Base-by-base conservation (phyloP, 352 stramenopile species). In the Sclerospora graminicola region DNA sequence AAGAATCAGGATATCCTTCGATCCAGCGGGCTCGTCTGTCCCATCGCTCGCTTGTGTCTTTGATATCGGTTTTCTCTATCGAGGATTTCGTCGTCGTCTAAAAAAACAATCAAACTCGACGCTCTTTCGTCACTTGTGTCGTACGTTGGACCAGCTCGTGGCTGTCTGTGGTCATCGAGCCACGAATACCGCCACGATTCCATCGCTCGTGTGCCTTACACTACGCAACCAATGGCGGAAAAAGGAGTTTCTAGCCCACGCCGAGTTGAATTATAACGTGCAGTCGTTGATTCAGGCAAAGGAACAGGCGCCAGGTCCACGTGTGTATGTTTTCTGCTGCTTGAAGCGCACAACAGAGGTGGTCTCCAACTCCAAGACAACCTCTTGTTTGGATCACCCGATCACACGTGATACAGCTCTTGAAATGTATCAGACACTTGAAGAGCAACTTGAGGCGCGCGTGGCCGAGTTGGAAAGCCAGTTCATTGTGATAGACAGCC, bases 171-270 rank as follows among this genome's bases (percentile, higher is more conserved):
- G 19, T 1, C 39, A 9, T 31, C 15, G 1, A 27, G 11, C 20
- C 15, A 24, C 9, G 27, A 42, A 9, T n/a, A n/a, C n/a, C 28
- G 48, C 2, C 14, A 16, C 20, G 14, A 48, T 7, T 36, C 18
- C 44, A 9, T 53, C 34, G 15, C 23, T 84, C 6, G 43, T 82
- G 30, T 80, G 54, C 15, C 18, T 86, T 2, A 75, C 70, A 2
- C 63, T 64, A 14, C 57, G 70, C 16, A 86, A 82, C 41, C 69
- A 78, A 27, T 86, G 74, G 74, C 66, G 70, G 27, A 79, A 78
- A 33, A 60, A 68, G 35, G 69, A 81, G 19, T 86, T 66, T 27
- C 31, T 86, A n/a, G 50, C 63, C 0, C 72, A 81, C 28, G n/a
- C n/a, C n/a, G n/a, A n/a, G n/a, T n/a, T n/a, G n/a, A 20, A 33